These are phyloP conservation scores for Umbilicaria muhlenbergii DNA, from an alignment of 495 filamentous ascomycete genomes.

Conservation along the genomic window DNA sequence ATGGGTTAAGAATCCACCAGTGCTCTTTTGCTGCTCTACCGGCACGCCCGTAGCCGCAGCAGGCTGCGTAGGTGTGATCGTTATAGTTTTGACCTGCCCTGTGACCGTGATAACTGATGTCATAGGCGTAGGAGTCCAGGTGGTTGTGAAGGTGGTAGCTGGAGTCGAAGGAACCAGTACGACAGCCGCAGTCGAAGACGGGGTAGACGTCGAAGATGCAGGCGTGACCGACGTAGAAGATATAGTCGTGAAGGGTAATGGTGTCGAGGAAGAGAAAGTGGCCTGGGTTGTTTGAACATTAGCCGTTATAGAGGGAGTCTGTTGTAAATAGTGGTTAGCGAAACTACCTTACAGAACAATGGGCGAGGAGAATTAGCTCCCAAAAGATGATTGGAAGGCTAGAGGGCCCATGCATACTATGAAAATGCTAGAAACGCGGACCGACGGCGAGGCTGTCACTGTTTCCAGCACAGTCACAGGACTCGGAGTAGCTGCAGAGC, in stretches of 20 bases:
- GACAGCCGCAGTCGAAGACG: constrained; percentile 12
- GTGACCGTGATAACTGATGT: constrained; percentile 31
- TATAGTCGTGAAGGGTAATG: not conserved
- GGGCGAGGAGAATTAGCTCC: not conserved
- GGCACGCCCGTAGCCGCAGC: constrained; percentile 12
- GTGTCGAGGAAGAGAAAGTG: constrained; percentile 3
- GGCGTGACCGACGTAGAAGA: not conserved
- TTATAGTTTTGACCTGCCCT: constrained; percentile 35
- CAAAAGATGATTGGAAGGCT: not conserved
- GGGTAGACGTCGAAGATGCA: constrained; percentile 8
- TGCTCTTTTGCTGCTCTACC: constrained; percentile 17
- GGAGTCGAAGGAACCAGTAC: constrained; percentile 4
- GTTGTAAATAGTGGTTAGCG: not conserved
- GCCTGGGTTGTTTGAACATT: constrained; percentile 3
- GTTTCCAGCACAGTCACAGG: constrained; percentile 14
- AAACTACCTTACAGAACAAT: not conserved
- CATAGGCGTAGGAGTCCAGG: constrained; percentile 26
- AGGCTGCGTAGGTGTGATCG: constrained; percentile 26
- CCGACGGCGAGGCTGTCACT: constrained; percentile 13
- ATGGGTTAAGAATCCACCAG: constrained; percentile 19
- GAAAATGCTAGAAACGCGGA: constrained; percentile 11
- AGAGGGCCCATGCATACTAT: constrained; percentile 11
- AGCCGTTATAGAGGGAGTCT: constrained; percentile 11
- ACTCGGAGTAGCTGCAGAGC: constrained; percentile 4
- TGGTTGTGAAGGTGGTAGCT: constrained; percentile 4